phyloP scores from a whole-genome alignment of 768 basidiomycete species.

The Leucosporidium scottii region DNA sequence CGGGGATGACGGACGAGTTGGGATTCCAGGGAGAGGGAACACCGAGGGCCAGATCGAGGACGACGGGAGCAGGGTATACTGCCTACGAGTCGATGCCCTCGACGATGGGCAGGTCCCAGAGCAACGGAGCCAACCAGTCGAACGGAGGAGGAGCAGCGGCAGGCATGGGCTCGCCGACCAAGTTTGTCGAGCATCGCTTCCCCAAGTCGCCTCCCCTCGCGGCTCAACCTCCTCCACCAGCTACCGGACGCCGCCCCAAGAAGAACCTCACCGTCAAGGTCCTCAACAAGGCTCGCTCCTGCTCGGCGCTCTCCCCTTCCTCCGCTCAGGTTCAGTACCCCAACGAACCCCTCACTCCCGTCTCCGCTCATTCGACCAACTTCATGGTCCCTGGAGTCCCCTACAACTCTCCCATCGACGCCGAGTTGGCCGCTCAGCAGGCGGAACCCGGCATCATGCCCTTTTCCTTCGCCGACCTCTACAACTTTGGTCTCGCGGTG shows the following conservation, averaged over 20 bases:
- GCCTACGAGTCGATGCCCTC: too few relatives aligned
- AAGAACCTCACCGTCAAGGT: conserved; percentile 21
- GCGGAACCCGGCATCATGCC: conserved; percentile 13
- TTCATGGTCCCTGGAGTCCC: conserved; percentile 20
- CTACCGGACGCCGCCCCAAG: conserved; percentile 5
- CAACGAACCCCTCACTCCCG: conserved; percentile 30
- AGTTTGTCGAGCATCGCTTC: conserved; percentile 23
- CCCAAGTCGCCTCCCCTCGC: conserved; percentile 5
- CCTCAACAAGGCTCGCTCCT: conserved; percentile 31
- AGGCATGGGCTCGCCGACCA: not conserved
- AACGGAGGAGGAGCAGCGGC: too few relatives aligned
- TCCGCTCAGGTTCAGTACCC: not conserved
- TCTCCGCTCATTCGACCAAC: not conserved
- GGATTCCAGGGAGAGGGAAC: too few relatives aligned
- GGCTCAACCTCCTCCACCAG: not conserved
- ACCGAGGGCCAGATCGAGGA: too few relatives aligned
- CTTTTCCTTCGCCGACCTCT: conserved; percentile 33
- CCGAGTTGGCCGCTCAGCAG: not conserved
- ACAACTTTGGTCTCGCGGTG: conserved; percentile 28
- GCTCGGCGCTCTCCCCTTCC: conserved; percentile 20
- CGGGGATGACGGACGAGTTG: conserved; percentile 18
- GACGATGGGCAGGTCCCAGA: not conserved
- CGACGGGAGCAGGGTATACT: too few relatives aligned
- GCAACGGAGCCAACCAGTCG: too few relatives aligned
- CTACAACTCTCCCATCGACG: conserved; percentile 22